Base-by-base conservation (phyloP, 345 rosid genomes). In the Aquilaria malaccensis region DNA sequence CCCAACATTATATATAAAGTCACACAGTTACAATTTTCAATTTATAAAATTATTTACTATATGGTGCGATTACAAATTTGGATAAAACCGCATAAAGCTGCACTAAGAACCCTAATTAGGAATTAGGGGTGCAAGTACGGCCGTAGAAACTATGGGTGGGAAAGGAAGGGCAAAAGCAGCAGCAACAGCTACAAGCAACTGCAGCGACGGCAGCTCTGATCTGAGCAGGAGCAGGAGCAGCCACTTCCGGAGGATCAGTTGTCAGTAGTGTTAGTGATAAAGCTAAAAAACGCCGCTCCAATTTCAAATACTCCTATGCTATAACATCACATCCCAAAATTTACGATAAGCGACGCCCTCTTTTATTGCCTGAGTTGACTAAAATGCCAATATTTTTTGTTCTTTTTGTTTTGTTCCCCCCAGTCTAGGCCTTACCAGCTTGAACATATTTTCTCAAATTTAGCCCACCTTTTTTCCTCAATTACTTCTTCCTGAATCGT, bases 331-430 rank as follows among this genome's bases (percentile, higher is more conserved):
- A 30, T 71, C 66, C 63, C 2, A 50, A 46, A 33, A 52, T 45
- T 49, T 29, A 46, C 66, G 13, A 31, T 22, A 22, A 15, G 33
- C 7, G 10, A 11, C 58, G 56, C 52, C 67, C 53, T 33, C 60
- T 67, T 33, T 64, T 54, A 37, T 61, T 55, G 43, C 62, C 10
- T 47, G 61, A 60, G 59, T 64, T 70, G 55, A 70, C 67, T 59
- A 31, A 60, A 62, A 58, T 22, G 22, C 22, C 22, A 22, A 22
- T 22, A 22, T 22, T 22, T 22, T 22, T 22, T 22, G 22, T 22
- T 22, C 22, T 22, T 22, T 55, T 41, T 3, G 41, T 58, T 9
- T 33, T 33, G 33, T 50, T 56, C 50, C 9, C n/a, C 65, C 45
- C 52, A 46, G 22, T 56, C 50, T 43, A 11, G 14, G 33, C 37